Percentiles rank a stretch among this genome's conserved stretches.
Conservation (phyloP, 352 stramenopile species). For the Phytopythium mirpurense region DNA sequence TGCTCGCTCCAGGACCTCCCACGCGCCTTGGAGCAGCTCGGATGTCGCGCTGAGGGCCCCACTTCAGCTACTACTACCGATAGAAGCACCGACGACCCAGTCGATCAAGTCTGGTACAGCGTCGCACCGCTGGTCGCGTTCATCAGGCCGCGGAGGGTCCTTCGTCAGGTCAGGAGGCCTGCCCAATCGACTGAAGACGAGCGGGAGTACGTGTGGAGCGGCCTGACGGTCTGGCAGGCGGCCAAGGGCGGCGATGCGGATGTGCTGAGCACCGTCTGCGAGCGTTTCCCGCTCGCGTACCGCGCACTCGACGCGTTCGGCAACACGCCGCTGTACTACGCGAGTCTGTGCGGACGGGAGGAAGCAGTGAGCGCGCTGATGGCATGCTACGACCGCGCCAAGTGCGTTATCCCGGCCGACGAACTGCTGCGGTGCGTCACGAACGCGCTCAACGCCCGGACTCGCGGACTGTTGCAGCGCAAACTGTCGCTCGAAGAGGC, state of each 20-base stretch:
- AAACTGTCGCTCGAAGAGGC: slow-evolving; percentile 26
- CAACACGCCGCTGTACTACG: slow-evolving; percentile 32
- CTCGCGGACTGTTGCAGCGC: slow-evolving; percentile 19
- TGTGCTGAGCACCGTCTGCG: slow-evolving; percentile 19
- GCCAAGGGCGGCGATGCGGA: slow-evolving; percentile 20
- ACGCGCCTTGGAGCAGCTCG: slow-evolving; percentile 18
- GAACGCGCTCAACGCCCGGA: slow-evolving; percentile 23
- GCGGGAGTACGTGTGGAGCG: slow-evolving; percentile 6
- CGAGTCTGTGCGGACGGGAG: slow-evolving; percentile 25
- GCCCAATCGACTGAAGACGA: slow-evolving; percentile 4
- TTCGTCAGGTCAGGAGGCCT: slow-evolving; percentile 18
- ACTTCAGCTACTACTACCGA: too few species aligned
- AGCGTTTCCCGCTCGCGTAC: slow-evolving; percentile 12
- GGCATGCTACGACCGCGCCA: slow-evolving; percentile 13
- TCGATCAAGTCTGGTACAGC: slow-evolving; percentile 16
- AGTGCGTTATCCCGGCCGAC: slow-evolving; percentile 11
- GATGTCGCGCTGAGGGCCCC: slow-evolving; percentile 17
- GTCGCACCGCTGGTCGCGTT: slow-evolving; percentile 20
- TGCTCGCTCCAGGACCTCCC: slow-evolving; percentile 25
- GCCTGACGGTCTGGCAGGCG: slow-evolving; percentile 30
- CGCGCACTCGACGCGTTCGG: slow-evolving; percentile 23
- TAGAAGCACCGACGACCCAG: not conserved
- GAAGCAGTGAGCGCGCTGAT: slow-evolving; percentile 21
- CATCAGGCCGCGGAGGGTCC: slow-evolving; percentile 17
- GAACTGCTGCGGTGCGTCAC: slow-evolving; percentile 30